These are phyloP conservation scores for Allomyces javanicus DNA, from an alignment of 192 early-diverging fungal species.

Conservation along the genomic window DNA sequence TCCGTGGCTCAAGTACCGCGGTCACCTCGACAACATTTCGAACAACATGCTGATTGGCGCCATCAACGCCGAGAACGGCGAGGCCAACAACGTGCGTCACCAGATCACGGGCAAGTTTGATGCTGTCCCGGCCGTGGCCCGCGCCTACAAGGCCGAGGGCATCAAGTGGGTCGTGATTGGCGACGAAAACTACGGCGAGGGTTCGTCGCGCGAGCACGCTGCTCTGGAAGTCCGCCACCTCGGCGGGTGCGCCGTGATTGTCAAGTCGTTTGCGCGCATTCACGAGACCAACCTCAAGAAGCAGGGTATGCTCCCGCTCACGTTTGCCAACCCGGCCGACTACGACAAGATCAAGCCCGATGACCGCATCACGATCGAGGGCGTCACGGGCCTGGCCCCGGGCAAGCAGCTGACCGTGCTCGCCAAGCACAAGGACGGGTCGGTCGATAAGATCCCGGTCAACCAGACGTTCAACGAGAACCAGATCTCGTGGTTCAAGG, in stretches of 20 bases:
- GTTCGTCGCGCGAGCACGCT: slow-evolving; percentile 96
- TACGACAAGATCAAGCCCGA: slow-evolving; percentile 75
- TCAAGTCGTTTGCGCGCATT: slow-evolving; percentile 95
- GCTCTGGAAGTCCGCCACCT: slow-evolving; percentile 93
- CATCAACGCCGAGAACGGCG: slow-evolving; percentile 68
- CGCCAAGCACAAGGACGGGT: slow-evolving; percentile 60
- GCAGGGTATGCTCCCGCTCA: slow-evolving; percentile 93
- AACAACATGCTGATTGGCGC: slow-evolving; percentile 99
- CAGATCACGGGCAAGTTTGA: slow-evolving; percentile 36
- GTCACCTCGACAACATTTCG: slow-evolving; percentile 95
- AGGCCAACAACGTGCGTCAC: slow-evolving; percentile 33
- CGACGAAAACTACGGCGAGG: slow-evolving; percentile 99
- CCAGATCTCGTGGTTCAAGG: slow-evolving; percentile 99
- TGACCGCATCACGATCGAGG: slow-evolving; percentile 77
- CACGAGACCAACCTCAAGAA: slow-evolving; percentile 99
- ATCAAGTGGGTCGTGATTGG: slow-evolving; percentile 88
- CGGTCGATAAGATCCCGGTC: slow-evolving; percentile 51
- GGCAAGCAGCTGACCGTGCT: slow-evolving; percentile 71
- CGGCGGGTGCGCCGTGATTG: slow-evolving; percentile 79
- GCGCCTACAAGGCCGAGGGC: slow-evolving; percentile 78
- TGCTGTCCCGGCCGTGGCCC: slow-evolving; percentile 79
- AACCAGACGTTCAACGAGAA: slow-evolving; percentile 98
- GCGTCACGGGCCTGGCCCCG: slow-evolving; percentile 60
- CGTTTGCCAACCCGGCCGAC: slow-evolving; percentile 81
- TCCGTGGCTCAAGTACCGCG: slow-evolving; percentile 85